These are phyloP conservation scores for Plasmodiophora brassicae DNA, from an alignment of 208 protist genomes.

Conservation along the genomic window DNA sequence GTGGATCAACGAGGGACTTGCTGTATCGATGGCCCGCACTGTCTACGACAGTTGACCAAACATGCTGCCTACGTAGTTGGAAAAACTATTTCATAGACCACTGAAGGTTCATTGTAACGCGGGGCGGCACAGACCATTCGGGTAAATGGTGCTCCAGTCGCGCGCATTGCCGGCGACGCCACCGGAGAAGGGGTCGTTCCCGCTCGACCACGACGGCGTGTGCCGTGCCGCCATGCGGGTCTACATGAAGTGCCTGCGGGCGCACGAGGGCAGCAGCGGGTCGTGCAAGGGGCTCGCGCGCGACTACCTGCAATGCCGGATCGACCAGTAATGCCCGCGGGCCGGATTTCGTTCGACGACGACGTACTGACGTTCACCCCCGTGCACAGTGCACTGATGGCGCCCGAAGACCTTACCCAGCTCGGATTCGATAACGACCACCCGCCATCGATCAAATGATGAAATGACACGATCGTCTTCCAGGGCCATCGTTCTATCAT, in stretches of 20 bases:
- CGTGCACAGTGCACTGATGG: not conserved
- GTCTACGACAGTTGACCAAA: no score
- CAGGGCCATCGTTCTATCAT: no score
- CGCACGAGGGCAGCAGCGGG: not conserved
- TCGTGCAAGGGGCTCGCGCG: not conserved
- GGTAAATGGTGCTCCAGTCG: not conserved
- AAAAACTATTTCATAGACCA: no score
- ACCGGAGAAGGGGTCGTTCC: not conserved
- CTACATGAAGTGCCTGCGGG: not conserved
- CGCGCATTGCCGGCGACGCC: not conserved
- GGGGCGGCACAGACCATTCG: no score
- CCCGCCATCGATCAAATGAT: no score
- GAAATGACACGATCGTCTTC: no score
- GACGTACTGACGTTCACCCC: not conserved
- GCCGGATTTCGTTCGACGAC: not conserved
- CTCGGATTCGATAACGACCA: not conserved
- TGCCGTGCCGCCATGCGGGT: not conserved
- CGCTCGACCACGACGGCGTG: not conserved
- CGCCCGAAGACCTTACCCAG: not conserved
- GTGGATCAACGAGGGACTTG: no score
- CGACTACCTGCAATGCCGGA: not conserved
- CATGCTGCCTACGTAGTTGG: no score
- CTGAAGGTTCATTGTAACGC: no score
- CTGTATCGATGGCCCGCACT: no score
- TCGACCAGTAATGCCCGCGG: not conserved